A percentile compares a stretch with the other conserved stretches of the same genome.
These are phyloP conservation scores for Pyrrhoderma lamaoense DNA, from an alignment of 1,284 basidiomycete species.

Conservation along the genomic window DNA sequence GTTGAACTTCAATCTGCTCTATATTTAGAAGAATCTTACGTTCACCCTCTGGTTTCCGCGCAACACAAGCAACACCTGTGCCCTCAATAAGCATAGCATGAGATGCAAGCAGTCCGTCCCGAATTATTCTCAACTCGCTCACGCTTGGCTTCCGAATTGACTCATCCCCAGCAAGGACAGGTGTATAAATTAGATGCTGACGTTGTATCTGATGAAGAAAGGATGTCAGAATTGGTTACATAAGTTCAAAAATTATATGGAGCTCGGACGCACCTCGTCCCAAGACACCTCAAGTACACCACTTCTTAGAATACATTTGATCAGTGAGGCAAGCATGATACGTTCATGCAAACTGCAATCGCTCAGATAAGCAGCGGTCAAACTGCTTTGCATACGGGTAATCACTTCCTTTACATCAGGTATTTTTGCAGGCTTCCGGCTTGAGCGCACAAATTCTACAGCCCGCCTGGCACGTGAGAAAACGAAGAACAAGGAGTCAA, in stretches of 20 bases:
- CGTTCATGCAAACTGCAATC: conserved; percentile 83
- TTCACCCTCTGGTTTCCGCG: conserved; percentile 50
- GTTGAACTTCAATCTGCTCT: conserved; percentile 65
- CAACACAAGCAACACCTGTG: conserved; percentile 34
- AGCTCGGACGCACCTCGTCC: conserved; percentile 51
- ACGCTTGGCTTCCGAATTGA: conserved; percentile 45
- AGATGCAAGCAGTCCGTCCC: conserved; percentile 63
- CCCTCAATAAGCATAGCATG: conserved; percentile 68
- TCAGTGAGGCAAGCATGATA: conserved; percentile 81
- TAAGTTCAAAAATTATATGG: conserved; percentile 20
- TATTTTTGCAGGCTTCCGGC: conserved; percentile 52
- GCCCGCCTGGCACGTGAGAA: conserved; percentile 58
- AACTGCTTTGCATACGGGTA: conserved; percentile 86
- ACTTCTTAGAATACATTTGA: conserved; percentile 77
- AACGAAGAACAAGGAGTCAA: not conserved
- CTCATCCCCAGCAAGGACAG: conserved; percentile 45
- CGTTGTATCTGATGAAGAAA: conserved; percentile 44
- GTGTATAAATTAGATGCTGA: conserved; percentile 60
- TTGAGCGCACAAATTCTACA: conserved; percentile 67
- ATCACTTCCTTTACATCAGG: conserved; percentile 80
- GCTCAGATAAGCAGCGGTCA: conserved; percentile 75
- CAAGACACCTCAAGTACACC: conserved; percentile 86
- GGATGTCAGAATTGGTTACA: conserved; percentile 2
- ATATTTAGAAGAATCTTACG: conserved; percentile 59
- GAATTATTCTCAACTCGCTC: conserved; percentile 50